phyloP scores from a whole-genome alignment of 345 rosid genomes.

The Bruguiera sexangula region DNA sequence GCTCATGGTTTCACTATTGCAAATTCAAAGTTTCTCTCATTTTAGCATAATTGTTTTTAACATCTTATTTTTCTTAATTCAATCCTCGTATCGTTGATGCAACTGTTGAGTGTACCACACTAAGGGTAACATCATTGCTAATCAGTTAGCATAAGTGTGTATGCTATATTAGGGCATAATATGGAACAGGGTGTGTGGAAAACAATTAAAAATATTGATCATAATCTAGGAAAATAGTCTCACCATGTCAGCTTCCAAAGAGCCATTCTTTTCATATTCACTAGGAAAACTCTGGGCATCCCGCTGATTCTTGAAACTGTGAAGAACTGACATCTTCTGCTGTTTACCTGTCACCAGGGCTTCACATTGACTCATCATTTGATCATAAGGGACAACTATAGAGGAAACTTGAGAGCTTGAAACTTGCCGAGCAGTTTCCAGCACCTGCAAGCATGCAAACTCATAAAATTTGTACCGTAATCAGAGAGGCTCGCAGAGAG shows the following conservation, averaged over 20 bases:
- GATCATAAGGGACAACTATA: slow-evolving; percentile 70
- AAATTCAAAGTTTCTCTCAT: too few relatives aligned
- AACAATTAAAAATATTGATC: background rate
- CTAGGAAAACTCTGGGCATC: slow-evolving; percentile 44
- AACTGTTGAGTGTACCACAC: background rate
- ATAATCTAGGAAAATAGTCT: slow-evolving; percentile 18
- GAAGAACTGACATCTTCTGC: slow-evolving; percentile 90
- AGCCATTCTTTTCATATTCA: slow-evolving; percentile 34
- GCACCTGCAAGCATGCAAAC: slow-evolving; percentile 42
- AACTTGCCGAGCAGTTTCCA: slow-evolving; percentile 83
- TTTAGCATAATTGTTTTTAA: too few relatives aligned
- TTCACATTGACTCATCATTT: slow-evolving; percentile 89
- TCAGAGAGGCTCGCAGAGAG: background rate
- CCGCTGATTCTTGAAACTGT: slow-evolving; percentile 61
- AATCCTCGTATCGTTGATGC: background rate
- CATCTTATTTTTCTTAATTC: too few relatives aligned
- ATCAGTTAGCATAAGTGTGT: background rate
- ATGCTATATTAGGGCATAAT: background rate
- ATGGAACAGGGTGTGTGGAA: background rate
- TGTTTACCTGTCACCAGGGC: slow-evolving; percentile 81
- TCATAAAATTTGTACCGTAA: background rate
- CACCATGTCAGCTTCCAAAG: slow-evolving; percentile 41
- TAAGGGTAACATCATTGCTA: background rate
- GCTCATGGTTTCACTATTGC: too few relatives aligned
- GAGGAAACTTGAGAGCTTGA: slow-evolving; percentile 73